Percentiles rank a stretch among this genome's conserved stretches.
Evolutionary conservation across 2,329 filamentous ascomycete species (phyloP).

Genomic region (Phialophora verrucosa): DNA sequence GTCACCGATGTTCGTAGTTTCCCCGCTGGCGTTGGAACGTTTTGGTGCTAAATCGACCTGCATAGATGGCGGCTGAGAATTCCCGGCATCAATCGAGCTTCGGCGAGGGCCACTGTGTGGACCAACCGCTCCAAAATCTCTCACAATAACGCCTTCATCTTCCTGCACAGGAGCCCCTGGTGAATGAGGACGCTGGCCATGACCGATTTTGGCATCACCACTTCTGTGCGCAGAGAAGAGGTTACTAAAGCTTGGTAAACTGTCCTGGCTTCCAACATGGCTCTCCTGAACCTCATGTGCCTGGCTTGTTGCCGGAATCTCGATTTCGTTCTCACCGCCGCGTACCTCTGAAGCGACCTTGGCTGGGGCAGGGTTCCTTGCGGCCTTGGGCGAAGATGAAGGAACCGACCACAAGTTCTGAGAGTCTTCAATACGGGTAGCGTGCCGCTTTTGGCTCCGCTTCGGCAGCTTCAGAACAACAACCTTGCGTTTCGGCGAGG

Average conservation of each 20-base stretch:
- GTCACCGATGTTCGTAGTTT: neutral
- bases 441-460: constrained; percentile 9
- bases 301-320: constrained; percentile 36
- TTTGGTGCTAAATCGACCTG: neutral
- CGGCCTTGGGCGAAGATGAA: constrained; percentile 30
- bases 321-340: constrained; percentile 12
- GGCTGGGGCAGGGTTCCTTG: neutral
- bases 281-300: constrained; percentile 5
- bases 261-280: constrained; percentile 20
- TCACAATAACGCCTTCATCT: neutral
- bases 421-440: constrained; percentile 29
- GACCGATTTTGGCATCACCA: neutral
- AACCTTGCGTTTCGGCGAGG: constrained; percentile 26
- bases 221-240: constrained; percentile 6
- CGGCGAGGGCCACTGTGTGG: neutral
- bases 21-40: neutral
- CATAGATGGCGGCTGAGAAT: neutral
- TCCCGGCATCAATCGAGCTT: neutral
- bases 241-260: constrained; percentile 14
- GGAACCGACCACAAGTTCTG: constrained; percentile 37
- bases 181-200: neutral
- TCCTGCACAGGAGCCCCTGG: constrained; percentile 3
- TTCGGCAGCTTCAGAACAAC: constrained; percentile 34
- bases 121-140: constrained; percentile 7
- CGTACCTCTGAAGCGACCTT: neutral